A percentile compares a stretch with the other conserved stretches of the same genome.
Evolutionary conservation across 345 rosid genomes (phyloP).

Genomic region (Hibiscus mutabilis): DNA sequence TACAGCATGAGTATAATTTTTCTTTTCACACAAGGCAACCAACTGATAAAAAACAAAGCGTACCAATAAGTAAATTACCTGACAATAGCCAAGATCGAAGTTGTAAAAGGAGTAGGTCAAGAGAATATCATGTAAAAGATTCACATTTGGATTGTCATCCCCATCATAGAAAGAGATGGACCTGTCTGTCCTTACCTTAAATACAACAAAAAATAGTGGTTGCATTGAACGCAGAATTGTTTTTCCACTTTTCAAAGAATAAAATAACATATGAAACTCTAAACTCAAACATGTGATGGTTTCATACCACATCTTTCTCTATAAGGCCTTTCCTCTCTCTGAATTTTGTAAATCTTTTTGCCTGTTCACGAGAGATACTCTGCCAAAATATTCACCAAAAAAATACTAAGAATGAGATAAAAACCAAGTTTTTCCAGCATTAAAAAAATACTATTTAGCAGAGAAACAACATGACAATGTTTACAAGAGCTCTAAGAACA

Average conservation of each 20-base stretch:
- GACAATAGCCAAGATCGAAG: conserved; percentile 98
- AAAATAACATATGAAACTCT: not conserved
- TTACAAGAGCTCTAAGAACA: not conserved
- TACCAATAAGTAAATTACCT: conserved; percentile 41
- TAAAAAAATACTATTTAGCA: not conserved
- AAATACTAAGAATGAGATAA: not conserved
- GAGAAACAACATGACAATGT: not conserved
- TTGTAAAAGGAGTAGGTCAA: conserved; percentile 92
- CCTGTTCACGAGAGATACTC: conserved; percentile 88
- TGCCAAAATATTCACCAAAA: conserved; percentile 29
- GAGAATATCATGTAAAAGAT: conserved; percentile 73
- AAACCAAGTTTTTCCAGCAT: not conserved
- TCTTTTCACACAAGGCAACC: not conserved
- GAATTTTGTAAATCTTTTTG: conserved; percentile 85
- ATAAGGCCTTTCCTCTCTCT: conserved; percentile 90
- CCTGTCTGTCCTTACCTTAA: conserved; percentile 96
- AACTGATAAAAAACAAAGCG: conserved; percentile 1
- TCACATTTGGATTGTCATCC: conserved; percentile 85
- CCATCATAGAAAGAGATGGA: conserved; percentile 74
- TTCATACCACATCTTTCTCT: conserved; percentile 90
- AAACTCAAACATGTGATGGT: not conserved
- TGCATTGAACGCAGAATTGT: conserved; percentile 4
- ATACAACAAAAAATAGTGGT: conserved; percentile 8
- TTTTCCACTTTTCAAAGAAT: not conserved
- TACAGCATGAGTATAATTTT: not conserved